Evolutionary conservation across 768 basidiomycete genomes (phyloP), one percentile per base, ranked within the genome.

Genomic region (Gymnopilus junonius): DNA sequence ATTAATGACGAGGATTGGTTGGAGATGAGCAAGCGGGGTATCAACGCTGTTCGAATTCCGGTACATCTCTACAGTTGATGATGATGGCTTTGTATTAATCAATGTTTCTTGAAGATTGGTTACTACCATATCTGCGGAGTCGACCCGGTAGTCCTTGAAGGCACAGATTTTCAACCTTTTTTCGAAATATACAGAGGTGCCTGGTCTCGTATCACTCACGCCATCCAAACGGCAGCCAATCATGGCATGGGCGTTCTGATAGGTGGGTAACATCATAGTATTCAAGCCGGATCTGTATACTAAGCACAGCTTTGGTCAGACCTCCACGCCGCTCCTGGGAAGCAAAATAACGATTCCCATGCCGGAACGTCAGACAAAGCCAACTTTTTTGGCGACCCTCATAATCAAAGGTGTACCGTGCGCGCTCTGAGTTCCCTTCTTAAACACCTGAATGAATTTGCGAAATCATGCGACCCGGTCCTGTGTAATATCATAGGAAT

Each of bases 231-330:
- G 8, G 93, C 92, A 0, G 76, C 80, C 32, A 70, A 67, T 8
- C 76, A 83, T 67, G 84, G 85, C 17, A 79, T 95, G n/a, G 91
- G 92, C 2, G 90, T 94, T 17, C 77, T 94, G 17, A 78, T 94
- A 50, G 90, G 89, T 89, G 54, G 11, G 80, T 71, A 37, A 50
- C 12, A 1, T n/a, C 32, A 35, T 31, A 1, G 25, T 17, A 14
- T 27, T 27, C 11, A 3, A 17, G 5, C 50, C 15, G 51, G 25
- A 31, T 37, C 45, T 55, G 23, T 43, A 27, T 10, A 34, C 29
- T 39, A 14, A 14, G 6, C 37, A 8, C 4, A 39, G 15, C 15
- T 12, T 17, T 14, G 8, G 8, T 39, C 62, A 90, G 91, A 92
- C 73, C 80, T 92, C 3, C 91, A 92, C 64, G 85, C 89, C 20